Base-by-base conservation (phyloP, 164 flowering plant species). In the Aristolochia contorta region DNA sequence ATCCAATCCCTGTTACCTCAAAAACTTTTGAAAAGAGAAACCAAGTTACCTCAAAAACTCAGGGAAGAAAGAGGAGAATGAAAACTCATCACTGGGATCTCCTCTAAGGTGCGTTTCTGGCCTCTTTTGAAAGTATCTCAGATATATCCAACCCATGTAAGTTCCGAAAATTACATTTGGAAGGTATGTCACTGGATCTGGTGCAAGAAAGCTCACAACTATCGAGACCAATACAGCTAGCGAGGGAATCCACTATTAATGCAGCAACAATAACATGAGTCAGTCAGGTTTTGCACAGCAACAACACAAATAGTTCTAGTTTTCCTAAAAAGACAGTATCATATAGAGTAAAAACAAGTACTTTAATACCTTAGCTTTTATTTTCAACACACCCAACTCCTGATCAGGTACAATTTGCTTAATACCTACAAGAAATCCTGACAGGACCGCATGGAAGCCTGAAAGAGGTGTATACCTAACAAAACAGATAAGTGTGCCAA, bases 401-500 rank as follows among this genome's bases (percentile, higher is more conserved):
- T 85, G 96, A 68, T 94, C 93, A 54, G 99, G 97, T 68, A 94
- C 69, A n/a, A 91, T 91, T 74, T 91, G 99, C 82, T 93, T 93
- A 66, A 90, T 72, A 16, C 97, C 99, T 58, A 93, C 99, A 58
- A 88, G 74, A 63, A 93, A 80, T 18, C 95, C 99, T 37, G 82
- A 70, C 22, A 93, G 80, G 61, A 90, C 78, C 46, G 92, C 97
- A 57, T 88, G 89, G 82, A 93, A 93, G 56, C 99, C 97, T 62
- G 97, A 88, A 62, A 88, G 68, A 51, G 99, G 99, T 70, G 80
- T 78, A 62, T 93, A 93, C 57, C 99, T 93, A 61, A 3, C 24
- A 63, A 46, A 47, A 53, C 25, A 54, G 24, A 14, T 2, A 55
- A 25, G 13, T 18, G 16, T 4, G 45, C 22, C 24, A 58, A 27